Evolutionary conservation across 495 filamentous ascomycete species (phyloP), one percentile per base, ranked within the genome.

Genomic region (Tuber borchii): DNA sequence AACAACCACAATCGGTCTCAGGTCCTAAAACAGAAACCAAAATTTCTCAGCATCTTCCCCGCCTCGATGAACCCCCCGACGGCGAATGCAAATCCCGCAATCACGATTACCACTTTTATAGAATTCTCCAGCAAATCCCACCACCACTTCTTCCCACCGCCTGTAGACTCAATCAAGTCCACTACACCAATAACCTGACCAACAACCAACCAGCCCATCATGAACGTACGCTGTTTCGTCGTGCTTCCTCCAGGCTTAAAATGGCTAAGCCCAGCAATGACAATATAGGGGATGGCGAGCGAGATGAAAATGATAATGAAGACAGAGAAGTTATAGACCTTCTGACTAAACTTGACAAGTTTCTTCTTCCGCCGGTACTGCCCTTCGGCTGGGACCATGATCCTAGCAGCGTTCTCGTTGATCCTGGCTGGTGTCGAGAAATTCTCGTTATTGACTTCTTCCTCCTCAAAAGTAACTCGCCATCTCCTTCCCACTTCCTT

Each of bases 131-230:
- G 48, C 70, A 72, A 61, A 5, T 65, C 40, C 80, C 77, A 80
- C 78, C 78, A 79, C 26, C 56, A 14, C 71, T 69, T 78, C 73
- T 79, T 79, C 43, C 76, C 65, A 22, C 76, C 73, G 9, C 79
- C 79, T 16, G 81, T 78, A 9, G 75, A 75, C 77, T 76, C 80
- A 5, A 78, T 81, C 37, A 83, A 71, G 69, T 81, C 75, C 0
- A 80, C 45, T 10, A 79, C 72, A 20, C 83, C 83, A 56, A 77
- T 75, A 22, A 74, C 43, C 61, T 83, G 82, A 4, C 83, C 83
- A 0, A 80, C 69, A 7, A 81, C 79, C 37, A 86, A 45, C 85
- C 85, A 86, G 4, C 74, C 75, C 82, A 86, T 84, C 74, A 81
- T 86, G 78, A 85, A 86, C 14, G 77, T 74, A 20, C 83, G 77